Evolutionary conservation across 345 rosid species (phyloP).

Genomic region (Citrus reticulata): DNA sequence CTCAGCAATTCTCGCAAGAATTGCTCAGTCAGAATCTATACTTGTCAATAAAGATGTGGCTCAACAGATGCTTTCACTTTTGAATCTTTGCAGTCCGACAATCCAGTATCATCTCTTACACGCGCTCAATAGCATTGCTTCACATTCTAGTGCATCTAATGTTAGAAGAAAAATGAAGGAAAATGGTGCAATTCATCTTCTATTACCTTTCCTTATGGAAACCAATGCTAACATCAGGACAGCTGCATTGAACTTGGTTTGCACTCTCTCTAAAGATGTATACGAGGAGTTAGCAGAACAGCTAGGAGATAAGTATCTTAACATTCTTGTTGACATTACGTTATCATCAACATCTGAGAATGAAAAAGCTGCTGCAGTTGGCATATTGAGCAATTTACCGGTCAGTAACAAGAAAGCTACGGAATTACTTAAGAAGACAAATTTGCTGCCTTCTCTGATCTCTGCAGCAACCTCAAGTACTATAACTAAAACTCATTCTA

Average conservation of each 20-base stretch:
- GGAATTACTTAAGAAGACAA: slow-evolving; percentile 32
- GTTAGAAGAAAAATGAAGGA: slow-evolving; percentile 62
- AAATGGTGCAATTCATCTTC: slow-evolving; percentile 57
- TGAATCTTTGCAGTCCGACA: slow-evolving; percentile 55
- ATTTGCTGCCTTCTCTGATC: slow-evolving; percentile 45
- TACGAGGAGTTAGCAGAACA: slow-evolving; percentile 48
- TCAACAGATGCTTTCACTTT: slow-evolving; percentile 72
- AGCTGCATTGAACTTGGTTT: slow-evolving; percentile 48
- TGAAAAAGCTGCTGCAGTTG: slow-evolving; percentile 57
- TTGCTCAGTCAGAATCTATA: slow-evolving; percentile 55
- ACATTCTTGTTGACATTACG: slow-evolving; percentile 32
- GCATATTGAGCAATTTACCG: slow-evolving; percentile 57
- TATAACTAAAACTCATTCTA: slow-evolving; percentile 14
- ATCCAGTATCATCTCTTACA: slow-evolving; percentile 56
- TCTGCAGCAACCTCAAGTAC: slow-evolving; percentile 27
- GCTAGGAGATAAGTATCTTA: slow-evolving; percentile 42
- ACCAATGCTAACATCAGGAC: slow-evolving; percentile 39
- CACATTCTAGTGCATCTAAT: slow-evolving; percentile 48
- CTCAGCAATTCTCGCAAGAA: slow-evolving; percentile 60
- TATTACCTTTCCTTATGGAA: slow-evolving; percentile 58
- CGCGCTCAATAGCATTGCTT: slow-evolving; percentile 56
- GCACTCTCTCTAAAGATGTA: slow-evolving; percentile 46
- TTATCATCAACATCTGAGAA: slow-evolving; percentile 29
- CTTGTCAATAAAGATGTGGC: slow-evolving; percentile 60
- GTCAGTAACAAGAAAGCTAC: slow-evolving; percentile 44